These are phyloP conservation scores for Coccomyxa sp. DNA, from an alignment of 139 green algal species.

Conservation along the genomic window DNA sequence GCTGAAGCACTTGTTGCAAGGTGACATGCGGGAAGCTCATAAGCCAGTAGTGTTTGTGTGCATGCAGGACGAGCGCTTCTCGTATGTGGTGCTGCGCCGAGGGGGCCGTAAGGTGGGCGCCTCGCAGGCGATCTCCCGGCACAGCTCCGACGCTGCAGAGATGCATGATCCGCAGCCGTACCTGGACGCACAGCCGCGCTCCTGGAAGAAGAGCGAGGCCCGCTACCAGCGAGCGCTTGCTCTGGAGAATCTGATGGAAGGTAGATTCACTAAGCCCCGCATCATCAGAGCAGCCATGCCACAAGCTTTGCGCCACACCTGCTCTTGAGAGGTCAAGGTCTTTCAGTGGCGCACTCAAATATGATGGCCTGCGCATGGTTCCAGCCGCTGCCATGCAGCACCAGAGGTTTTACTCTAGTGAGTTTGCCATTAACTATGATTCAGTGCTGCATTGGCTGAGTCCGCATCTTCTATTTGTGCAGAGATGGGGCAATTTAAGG, in stretches of 20 bases:
- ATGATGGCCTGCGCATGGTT: no score
- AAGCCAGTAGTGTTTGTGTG: not conserved
- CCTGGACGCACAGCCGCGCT: not conserved
- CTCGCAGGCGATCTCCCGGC: conserved; percentile 3
- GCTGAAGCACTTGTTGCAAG: not conserved
- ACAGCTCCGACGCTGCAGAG: not conserved
- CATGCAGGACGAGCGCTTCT: conserved; percentile 71
- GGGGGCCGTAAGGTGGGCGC: conserved; percentile 1
- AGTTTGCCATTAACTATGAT: no score
- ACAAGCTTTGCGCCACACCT: no score
- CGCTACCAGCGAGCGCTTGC: not conserved
- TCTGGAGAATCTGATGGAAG: not conserved
- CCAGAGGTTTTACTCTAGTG: no score
- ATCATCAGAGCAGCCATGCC: not conserved
- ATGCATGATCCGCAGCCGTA: not conserved
- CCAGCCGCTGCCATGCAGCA: no score
- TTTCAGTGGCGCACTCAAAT: no score
- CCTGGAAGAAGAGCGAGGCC: not conserved
- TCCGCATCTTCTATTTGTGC: not conserved
- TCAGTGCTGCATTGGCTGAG: not conserved
- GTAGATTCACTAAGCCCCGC: not conserved
- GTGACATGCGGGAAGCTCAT: not conserved
- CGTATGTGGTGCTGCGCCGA: conserved; percentile 69
- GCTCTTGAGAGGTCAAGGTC: no score
- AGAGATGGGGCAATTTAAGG: conserved; percentile 4